Evolutionary conservation across 2,329 filamentous ascomycete species (phyloP), one percentile per base, ranked within the genome.

Genomic region (Nothophaeocryptopus gaeumannii): DNA sequence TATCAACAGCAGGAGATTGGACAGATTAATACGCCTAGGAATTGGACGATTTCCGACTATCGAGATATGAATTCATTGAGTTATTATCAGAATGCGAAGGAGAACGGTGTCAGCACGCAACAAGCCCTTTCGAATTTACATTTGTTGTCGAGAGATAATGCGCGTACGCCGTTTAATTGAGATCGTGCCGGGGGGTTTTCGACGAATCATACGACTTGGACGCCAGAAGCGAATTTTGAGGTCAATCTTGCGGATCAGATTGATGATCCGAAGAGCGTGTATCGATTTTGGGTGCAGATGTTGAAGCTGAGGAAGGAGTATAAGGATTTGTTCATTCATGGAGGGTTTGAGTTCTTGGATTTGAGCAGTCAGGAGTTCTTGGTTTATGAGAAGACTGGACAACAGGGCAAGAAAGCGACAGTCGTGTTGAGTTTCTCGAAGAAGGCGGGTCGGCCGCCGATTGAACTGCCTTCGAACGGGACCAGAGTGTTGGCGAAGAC

Each of bases 1-100:
- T 85, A 84, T 63, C 82, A 86, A 63, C 83, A 83, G 10, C 81
- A 86, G 62, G 83, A 86, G 67, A 71, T 86, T 26, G 83, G 81
- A 11, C 83, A 84, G 77, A 72, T 74, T 26, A 85, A 85, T 58
- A 67, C 75, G 41, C 72, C 73, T 5, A 55, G 62, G 2, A 62
- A 61, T 3, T 76, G 72, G 70, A 63, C 65, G 12, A 70, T 73
- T 13, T 63, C 66, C 37, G 75, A 77, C 51, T 77, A 73, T 65
- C 74, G 73, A 51, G 75, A 78, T 49, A 66, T 78, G 14, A 79
- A 82, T 49, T 76, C 74, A n/a, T 67, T 75, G 16, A 82, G 81
- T 54, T 80, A 78, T 60, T 82, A 77, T 39, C 20, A 26, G 20
- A 26, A 26, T 7, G 20, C 20, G 20, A 26, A 3, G 3, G 20